Conservation (phyloP, 495 filamentous ascomycete genomes). For the Penicillium roqueforti region DNA sequence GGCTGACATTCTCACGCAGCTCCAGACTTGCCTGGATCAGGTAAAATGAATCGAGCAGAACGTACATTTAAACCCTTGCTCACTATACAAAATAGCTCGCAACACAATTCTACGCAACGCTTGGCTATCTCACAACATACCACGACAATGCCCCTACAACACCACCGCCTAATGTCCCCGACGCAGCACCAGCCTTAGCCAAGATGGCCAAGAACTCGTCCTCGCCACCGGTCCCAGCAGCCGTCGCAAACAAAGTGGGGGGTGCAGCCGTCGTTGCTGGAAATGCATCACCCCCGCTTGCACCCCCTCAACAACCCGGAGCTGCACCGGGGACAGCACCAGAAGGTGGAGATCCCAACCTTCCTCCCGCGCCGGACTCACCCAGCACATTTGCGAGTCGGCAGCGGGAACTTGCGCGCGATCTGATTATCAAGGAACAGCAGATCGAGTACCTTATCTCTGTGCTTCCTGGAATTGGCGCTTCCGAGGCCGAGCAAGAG, state of each 20-base stretch:
- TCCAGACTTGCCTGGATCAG: conserved; percentile 93
- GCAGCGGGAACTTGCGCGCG: conserved; percentile 76
- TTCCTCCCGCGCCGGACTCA: conserved; percentile 50
- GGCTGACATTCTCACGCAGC: conserved; percentile 87
- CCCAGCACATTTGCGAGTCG: conserved; percentile 63
- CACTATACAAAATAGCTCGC: conserved; percentile 56
- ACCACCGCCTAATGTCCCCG: conserved; percentile 52
- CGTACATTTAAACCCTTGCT: conserved; percentile 1
- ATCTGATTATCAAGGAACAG: conserved; percentile 86
- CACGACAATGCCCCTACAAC: conserved; percentile 69
- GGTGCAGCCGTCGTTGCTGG: conserved; percentile 14
- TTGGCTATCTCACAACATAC: conserved; percentile 78
- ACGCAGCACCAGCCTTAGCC: conserved; percentile 44
- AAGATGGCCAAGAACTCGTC: conserved; percentile 42
- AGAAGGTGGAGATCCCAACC: conserved; percentile 26
- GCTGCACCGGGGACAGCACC: conserved; percentile 12
- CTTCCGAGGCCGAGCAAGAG: conserved; percentile 79
- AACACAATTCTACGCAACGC: conserved; percentile 81
- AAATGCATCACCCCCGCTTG: conserved; percentile 29
- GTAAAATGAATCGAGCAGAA: conserved; percentile 37
- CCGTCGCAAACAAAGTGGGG: conserved; percentile 25
- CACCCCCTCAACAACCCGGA: conserved; percentile 21
- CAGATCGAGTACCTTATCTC: conserved; percentile 88
- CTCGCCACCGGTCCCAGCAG: conserved; percentile 40
- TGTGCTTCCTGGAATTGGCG: conserved; percentile 79